Conservation (phyloP, 1,139 yeast species). For the Yamadazyma atlantica region DNA sequence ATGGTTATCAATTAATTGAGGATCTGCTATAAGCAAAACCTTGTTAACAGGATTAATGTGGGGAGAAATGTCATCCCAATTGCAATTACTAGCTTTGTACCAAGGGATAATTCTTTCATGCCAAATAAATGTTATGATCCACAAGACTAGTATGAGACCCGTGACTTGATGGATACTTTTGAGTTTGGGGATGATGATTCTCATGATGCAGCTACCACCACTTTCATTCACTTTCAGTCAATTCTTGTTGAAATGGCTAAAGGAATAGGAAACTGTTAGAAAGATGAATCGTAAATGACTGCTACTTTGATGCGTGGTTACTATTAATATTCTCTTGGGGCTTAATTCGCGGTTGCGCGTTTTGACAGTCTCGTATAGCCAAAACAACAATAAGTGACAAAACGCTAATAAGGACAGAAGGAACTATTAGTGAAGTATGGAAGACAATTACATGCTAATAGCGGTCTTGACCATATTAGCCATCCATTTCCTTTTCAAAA, state of each 20-base stretch:
- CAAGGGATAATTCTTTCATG: constrained; percentile 37
- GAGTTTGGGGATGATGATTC: constrained; percentile 8
- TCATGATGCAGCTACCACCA: too few relatives aligned
- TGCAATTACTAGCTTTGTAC: constrained; percentile 27
- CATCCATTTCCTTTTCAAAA: constrained; percentile 21
- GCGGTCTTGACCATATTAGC: constrained; percentile 20
- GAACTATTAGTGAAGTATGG: too few relatives aligned
- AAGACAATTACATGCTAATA: constrained; percentile 14
- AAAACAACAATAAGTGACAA: too few relatives aligned
- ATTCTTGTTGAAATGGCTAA: too few relatives aligned
- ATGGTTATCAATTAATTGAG: constrained; percentile 47
- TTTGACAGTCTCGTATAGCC: not conserved
- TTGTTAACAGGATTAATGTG: constrained; percentile 14
- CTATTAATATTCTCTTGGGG: not conserved
- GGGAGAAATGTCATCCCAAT: constrained; percentile 26
- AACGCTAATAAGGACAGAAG: not conserved
- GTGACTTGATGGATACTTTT: constrained; percentile 29
- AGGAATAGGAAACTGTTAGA: too few relatives aligned
- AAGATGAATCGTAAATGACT: too few relatives aligned
- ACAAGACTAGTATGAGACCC: constrained; percentile 21
- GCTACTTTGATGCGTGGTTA: too few relatives aligned
- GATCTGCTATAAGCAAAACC: constrained; percentile 44
- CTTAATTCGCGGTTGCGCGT: not conserved
- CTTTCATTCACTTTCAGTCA: too few relatives aligned
- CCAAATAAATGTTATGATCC: constrained; percentile 31